Conservation (phyloP, 768 basidiomycete genomes). For the Mycena galopus region DNA sequence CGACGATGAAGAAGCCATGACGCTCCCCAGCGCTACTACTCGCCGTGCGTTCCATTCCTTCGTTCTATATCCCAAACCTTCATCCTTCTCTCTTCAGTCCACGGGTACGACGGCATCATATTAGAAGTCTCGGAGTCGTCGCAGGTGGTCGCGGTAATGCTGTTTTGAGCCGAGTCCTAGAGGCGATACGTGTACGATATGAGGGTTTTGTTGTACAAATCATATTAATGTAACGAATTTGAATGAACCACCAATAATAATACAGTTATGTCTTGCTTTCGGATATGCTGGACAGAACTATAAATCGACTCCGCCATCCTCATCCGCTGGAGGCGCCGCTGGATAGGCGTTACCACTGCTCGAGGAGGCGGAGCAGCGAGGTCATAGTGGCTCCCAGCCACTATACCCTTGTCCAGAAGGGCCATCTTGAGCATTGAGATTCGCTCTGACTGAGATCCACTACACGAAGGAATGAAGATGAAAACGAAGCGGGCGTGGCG, state of each 20-base stretch:
- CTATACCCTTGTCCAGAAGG: constrained; percentile 71
- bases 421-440: constrained; percentile 77
- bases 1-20: constrained; percentile 79
- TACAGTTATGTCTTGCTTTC: neutral
- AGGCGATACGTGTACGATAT: neutral
- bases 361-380: constrained; percentile 8
- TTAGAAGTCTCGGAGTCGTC: constrained; percentile 84
- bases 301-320: constrained; percentile 32
- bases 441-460: constrained; percentile 85
- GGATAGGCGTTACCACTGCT: neutral
- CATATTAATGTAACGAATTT: constrained; percentile 24
- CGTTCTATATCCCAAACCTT: constrained; percentile 18
- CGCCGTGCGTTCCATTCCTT: constrained; percentile 60
- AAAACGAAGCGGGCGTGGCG: neutral
- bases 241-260: constrained; percentile 3
- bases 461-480: constrained; percentile 43
- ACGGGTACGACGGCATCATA: constrained; percentile 87
- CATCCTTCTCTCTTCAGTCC: constrained; percentile 55
- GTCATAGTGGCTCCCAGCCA: constrained; percentile 62
- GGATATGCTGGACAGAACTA: neutral
- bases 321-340: neutral
- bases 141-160: constrained; percentile 79
- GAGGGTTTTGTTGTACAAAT: constrained; percentile 17
- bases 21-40: constrained; percentile 75
- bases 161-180: constrained; percentile 65